Base-by-base conservation (phyloP, 2,329 filamentous ascomycete species). In the Paecilomyces formosus region DNA sequence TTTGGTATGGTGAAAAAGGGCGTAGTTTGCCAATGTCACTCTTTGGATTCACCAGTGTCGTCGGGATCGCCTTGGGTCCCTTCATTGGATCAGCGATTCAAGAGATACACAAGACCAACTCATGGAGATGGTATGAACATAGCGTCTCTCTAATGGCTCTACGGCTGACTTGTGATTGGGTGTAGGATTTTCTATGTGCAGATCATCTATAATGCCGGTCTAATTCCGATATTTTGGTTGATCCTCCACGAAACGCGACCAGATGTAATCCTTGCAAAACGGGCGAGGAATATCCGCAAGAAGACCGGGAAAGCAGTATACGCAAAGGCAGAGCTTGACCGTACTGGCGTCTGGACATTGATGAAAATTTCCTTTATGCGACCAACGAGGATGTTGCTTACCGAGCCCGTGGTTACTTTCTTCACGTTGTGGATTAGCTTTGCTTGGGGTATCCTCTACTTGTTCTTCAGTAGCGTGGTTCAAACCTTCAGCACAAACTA, bases 401-500 rank as follows among this genome's bases (percentile, higher is more conserved):
- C 75, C 2, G 74, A 78, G 30, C 76, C 75, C 0, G 72, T 79
- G 0, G 72, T 78, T 4, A 72, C 63, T 2, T 77, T 73, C 56
- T 76, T 79, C 65, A 78, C 75, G 0, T 64, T 78, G 0, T 78
- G 75, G 76, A 74, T 77, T 51, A 71, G 68, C 30, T 79, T 78
- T 58, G 74, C 76, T 0, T 77, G 74, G 74, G 75, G 75, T 1
- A 77, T 77, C 24, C 63, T 78, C 0, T 78, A 74, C 60, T 66
- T 78, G 0, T 77, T 77, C 68, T 77, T 77, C 61, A 69, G 66
- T 28, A 72, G 68, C 8, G 72, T 78, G 1, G 69, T 71, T 0
- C 74, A 77, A 57, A 76, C 74, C 0, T 78, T 75, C 61, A 67
- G 64, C 49, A 54, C 65, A 11, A 74, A 72, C 54, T 76, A 78